Base-by-base conservation (phyloP, 495 filamentous ascomycete genomes). In the Penicillium cinerascens region DNA sequence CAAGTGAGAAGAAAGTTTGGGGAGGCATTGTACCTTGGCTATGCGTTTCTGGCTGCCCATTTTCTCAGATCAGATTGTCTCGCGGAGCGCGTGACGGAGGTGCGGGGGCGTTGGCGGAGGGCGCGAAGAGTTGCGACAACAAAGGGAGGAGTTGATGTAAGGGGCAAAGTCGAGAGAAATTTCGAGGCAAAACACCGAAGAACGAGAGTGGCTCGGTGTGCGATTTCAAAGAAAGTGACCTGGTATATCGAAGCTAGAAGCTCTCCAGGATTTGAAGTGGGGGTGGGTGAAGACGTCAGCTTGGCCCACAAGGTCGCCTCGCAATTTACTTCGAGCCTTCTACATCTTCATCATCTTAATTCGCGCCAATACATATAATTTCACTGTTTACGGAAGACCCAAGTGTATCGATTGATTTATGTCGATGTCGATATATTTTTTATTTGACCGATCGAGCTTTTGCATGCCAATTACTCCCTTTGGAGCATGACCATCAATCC, bases 401-500 rank as follows among this genome's bases (percentile, higher is more conserved):
- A 1, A 13, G 11, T 13, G 29, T 13, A 3, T 13, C 13, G 10
- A 33, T 33, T 33, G 29, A 33, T 13, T 33, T 10, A 33, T 33
- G 6, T 29, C 11, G 29, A 15, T 33, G 10, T 33, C 11, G 29
- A 13, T 2, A 33, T 13, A 13, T 11, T 13, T 13, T 33, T 33
- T 33, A 33, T 33, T 33, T 33, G 29, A 33, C 10, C 10, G 11
- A 3, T 10, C 29, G 29, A 33, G 18, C 18, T 13, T 38, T 38
- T 2, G 20, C 18, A 46, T 44, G 49, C 21, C 51, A 22, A 42
- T 68, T 64, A 92, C 71, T 98, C 93, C 61, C 93, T 74, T 69
- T 99, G 95, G 62, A 97, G 70, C 16, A 97, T 85, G 11, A 97
- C 95, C 76, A 95, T 85, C 60, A 97, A 65, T 0, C 93, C 93